Conservation (phyloP, 1,139 yeast genomes). For the Taphrina confusa region DNA sequence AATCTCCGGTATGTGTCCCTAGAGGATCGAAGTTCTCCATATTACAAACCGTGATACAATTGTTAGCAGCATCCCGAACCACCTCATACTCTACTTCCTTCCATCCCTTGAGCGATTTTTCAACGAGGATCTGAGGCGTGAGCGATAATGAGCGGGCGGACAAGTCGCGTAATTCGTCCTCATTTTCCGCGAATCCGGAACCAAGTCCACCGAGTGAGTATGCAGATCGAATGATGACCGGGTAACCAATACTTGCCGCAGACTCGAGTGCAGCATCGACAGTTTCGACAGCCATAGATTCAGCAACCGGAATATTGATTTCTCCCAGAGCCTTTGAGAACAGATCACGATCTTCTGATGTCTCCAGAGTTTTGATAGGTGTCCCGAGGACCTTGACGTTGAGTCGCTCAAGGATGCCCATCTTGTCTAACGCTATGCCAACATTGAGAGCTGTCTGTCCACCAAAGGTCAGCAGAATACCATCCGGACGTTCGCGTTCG, state of each 20-base stretch:
- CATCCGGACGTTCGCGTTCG: conserved; percentile 95
- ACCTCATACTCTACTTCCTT: conserved; percentile 98
- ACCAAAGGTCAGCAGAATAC: conserved; percentile 91
- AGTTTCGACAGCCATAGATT: conserved; percentile 89
- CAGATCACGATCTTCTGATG: conserved; percentile 95
- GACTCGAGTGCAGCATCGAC: conserved; percentile 91
- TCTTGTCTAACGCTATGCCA: conserved; percentile 88
- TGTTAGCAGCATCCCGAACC: conserved; percentile 92
- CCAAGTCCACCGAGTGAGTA: conserved; percentile 98
- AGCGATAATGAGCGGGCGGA: conserved; percentile 85
- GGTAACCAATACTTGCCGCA: conserved; percentile 85
- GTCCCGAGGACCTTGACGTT: conserved; percentile 95
- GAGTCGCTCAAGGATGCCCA: conserved; percentile 89
- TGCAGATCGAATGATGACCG: conserved; percentile 96
- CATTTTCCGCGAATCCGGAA: conserved; percentile 90
- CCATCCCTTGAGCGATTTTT: conserved; percentile 97
- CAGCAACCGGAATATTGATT: conserved; percentile 92
- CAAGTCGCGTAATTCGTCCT: conserved; percentile 76
- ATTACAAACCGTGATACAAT: conserved; percentile 98
- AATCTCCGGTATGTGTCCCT: conserved; percentile 98
- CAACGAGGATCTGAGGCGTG: conserved; percentile 93
- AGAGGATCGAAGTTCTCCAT: conserved; percentile 99
- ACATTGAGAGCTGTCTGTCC: conserved; percentile 98
- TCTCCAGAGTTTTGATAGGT: conserved; percentile 89
- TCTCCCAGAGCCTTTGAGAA: conserved; percentile 80